These are phyloP conservation scores for Galerina sulciceps DNA, from an alignment of 768 basidiomycete genomes.

Conservation along the genomic window DNA sequence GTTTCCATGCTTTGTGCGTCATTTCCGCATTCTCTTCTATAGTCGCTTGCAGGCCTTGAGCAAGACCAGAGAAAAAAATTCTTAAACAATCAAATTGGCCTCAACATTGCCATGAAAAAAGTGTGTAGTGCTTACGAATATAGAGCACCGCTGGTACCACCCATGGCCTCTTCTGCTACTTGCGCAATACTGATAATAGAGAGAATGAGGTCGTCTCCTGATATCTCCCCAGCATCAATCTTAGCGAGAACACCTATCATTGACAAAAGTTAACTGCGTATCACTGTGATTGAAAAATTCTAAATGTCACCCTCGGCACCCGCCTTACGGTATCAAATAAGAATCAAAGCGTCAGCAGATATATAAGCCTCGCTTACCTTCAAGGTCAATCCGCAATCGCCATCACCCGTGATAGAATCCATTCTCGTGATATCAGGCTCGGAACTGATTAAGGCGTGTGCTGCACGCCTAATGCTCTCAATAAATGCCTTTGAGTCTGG, in stretches of 20 bases:
- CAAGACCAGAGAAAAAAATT: conserved; percentile 90
- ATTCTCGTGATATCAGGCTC: conserved; percentile 91
- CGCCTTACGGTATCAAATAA: conserved; percentile 36
- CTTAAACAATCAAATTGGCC: conserved; percentile 38
- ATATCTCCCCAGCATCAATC: conserved; percentile 57
- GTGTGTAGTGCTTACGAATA: conserved; percentile 72
- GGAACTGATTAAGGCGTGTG: conserved; percentile 68
- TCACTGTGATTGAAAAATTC: neutral
- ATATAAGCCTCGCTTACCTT: conserved; percentile 34
- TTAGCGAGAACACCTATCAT: conserved; percentile 60
- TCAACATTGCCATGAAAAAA: no score
- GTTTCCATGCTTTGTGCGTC: conserved; percentile 62
- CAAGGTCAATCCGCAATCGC: conserved; percentile 62
- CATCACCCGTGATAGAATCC: conserved; percentile 93
- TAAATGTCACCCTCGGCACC: conserved; percentile 67
- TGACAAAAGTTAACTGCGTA: neutral
- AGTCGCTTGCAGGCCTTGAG: conserved; percentile 64
- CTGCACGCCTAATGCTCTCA: conserved; percentile 58
- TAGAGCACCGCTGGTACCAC: conserved; percentile 88
- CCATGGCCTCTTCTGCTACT: conserved; percentile 85
- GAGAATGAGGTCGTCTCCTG: conserved; percentile 65
- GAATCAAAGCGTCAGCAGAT: neutral
- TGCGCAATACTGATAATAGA: conserved; percentile 72
- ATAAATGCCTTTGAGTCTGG: conserved; percentile 55
- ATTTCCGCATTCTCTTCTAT: conserved; percentile 35